phyloP scores from a whole-genome alignment of 495 filamentous ascomycete species.

The Trichoderma erinaceum region DNA sequence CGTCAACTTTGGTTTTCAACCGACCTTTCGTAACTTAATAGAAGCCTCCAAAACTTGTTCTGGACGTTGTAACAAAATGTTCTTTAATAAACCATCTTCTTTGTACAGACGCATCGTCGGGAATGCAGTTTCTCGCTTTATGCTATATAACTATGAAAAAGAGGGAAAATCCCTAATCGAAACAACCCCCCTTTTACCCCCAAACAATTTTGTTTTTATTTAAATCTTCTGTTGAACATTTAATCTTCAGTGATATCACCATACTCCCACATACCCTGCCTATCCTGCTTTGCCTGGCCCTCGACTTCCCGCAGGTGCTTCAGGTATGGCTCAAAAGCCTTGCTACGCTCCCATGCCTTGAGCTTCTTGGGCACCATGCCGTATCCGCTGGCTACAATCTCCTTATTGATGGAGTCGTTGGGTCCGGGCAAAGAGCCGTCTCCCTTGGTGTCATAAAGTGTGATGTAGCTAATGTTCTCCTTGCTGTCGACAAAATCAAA shows the following conservation, averaged over 20 bases:
- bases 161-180: background rate
- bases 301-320: constrained; percentile 60
- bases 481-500: constrained; percentile 72
- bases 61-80: background rate
- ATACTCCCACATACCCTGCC: constrained; percentile 94
- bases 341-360: constrained; percentile 74
- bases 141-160: background rate
- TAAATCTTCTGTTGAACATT: background rate
- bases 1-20: too few relatives aligned
- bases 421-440: constrained; percentile 39
- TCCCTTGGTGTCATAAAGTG: constrained; percentile 73
- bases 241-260: constrained; percentile 90
- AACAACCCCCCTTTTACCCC: background rate
- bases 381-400: constrained; percentile 73
- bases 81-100: background rate
- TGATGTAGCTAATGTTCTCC: constrained; percentile 75
- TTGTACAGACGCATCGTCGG: background rate
- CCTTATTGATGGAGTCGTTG: constrained; percentile 74
- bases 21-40: too few relatives aligned
- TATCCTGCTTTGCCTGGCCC: constrained; percentile 65
- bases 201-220: background rate
- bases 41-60: too few relatives aligned
- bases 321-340: constrained; percentile 61
- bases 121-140: constrained; percentile 1
- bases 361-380: constrained; percentile 87